Conservation (phyloP, 352 stramenopile genomes). For the Globisporangium camurandrum region DNA sequence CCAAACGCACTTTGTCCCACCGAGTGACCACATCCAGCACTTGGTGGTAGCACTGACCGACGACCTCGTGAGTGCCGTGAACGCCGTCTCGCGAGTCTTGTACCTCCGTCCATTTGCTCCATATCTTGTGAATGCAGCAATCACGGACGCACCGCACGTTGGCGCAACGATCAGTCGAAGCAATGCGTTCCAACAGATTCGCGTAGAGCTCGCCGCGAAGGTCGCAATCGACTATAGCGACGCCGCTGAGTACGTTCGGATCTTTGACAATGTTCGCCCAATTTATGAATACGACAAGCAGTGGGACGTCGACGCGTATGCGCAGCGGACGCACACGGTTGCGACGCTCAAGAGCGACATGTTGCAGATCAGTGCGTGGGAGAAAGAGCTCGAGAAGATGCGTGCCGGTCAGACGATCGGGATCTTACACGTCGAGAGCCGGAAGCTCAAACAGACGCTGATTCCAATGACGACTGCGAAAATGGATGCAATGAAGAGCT, state of each 20-base stretch:
- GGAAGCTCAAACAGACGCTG: conserved; percentile 90
- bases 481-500: conserved; percentile 88
- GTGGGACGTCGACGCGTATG: conserved; percentile 88
- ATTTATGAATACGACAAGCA: conserved; percentile 90
- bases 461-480: conserved; percentile 90
- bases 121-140: conserved; percentile 46
- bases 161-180: conserved; percentile 66
- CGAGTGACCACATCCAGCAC: conserved; percentile 83
- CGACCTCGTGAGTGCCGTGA: conserved; percentile 85
- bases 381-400: conserved; percentile 94
- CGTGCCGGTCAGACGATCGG: conserved; percentile 86
- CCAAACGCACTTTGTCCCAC: conserved; percentile 77
- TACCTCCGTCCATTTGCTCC: conserved; percentile 84
- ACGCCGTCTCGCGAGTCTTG: conserved; percentile 84
- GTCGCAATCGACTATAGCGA: conserved; percentile 83
- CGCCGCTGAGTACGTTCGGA: conserved; percentile 87
- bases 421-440: conserved; percentile 89
- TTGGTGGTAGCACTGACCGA: conserved; percentile 86
- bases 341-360: conserved; percentile 86
- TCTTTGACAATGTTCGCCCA: conserved; percentile 88
- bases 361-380: conserved; percentile 87
- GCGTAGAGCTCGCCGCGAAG: conserved; percentile 73
- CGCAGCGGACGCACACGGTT: conserved; percentile 74
- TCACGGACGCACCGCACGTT: conserved; percentile 71
- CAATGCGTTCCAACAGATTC: conserved; percentile 67